Percentiles rank a stretch among this genome's conserved stretches.
These are phyloP conservation scores for Colletotrichum shisoi DNA, from an alignment of 2,329 filamentous ascomycete species.

Conservation along the genomic window DNA sequence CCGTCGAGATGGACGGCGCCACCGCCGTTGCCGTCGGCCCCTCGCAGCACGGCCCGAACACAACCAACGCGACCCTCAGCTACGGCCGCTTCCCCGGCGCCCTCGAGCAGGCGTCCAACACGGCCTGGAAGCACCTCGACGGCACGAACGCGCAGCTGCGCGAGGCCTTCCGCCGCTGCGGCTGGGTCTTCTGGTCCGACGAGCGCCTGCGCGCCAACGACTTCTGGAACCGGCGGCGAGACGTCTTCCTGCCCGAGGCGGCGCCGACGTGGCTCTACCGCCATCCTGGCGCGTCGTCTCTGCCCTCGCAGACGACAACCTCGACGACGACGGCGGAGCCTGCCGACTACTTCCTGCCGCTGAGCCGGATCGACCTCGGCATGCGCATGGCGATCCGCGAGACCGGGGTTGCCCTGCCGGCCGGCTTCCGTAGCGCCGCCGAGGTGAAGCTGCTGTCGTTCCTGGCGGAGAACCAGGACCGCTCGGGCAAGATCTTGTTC, in stretches of 20 bases:
- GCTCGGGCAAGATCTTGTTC: not conserved
- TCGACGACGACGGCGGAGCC: not conserved
- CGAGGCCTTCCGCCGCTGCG: conserved; percentile 14
- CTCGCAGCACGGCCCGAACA: not conserved
- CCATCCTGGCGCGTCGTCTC: not conserved
- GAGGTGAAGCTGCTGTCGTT: not conserved
- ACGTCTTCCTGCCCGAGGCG: not conserved
- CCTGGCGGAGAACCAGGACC: not conserved
- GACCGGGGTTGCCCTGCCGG: not conserved
- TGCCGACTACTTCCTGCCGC: not conserved
- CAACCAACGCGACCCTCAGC: not conserved
- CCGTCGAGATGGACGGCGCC: not conserved
- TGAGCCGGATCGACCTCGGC: not conserved
- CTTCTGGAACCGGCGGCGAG: conserved; percentile 19
- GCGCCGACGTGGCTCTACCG: not conserved
- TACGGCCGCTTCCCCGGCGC: not conserved
- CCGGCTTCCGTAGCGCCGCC: not conserved
- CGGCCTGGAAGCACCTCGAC: conserved; percentile 9
- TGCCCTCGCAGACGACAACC: not conserved
- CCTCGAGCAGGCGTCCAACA: not conserved
- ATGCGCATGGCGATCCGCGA: not conserved
- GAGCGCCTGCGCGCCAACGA: not conserved
- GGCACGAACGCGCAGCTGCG: not conserved
- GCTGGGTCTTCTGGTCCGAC: conserved; percentile 27
- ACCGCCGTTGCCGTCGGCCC: too few species aligned